These are phyloP conservation scores for Rosa chinensis DNA, from an alignment of 306 rosid genomes.

Conservation along the genomic window DNA sequence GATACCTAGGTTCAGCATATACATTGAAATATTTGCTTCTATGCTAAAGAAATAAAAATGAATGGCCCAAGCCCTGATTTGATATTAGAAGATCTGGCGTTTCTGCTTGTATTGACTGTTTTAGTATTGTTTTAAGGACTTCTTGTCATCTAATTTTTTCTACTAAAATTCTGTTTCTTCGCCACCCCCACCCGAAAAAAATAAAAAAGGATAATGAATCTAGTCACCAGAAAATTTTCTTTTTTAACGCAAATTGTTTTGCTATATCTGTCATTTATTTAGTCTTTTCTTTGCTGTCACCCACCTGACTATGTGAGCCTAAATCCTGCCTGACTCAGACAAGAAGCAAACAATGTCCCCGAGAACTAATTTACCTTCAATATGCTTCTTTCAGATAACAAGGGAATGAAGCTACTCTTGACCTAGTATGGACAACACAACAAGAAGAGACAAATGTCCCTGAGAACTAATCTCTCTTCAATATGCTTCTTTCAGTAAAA, in stretches of 20 bases:
- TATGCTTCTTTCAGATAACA: not conserved
- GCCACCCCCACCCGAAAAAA: no score
- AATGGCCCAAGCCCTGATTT: not conserved
- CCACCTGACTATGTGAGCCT: slow-evolving; percentile 8
- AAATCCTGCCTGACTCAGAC: not conserved
- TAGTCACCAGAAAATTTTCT: not conserved
- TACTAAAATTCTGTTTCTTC: not conserved
- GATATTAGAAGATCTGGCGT: not conserved
- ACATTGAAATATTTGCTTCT: not conserved
- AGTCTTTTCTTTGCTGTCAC: not conserved
- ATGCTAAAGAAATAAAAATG: not conserved
- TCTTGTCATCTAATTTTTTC: not conserved
- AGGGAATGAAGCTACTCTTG: not conserved
- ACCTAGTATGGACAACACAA: slow-evolving; percentile 4
- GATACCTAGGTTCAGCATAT: not conserved
- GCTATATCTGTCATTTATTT: not conserved
- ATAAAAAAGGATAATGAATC: not conserved
- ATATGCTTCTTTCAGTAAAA: not conserved
- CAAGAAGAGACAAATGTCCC: not conserved
- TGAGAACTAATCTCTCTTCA: not conserved
- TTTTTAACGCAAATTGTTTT: not conserved
- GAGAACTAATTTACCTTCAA: slow-evolving; percentile 13
- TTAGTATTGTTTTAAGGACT: not conserved
- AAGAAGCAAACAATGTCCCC: slow-evolving; percentile 9
- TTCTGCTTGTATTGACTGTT: not conserved